Percentiles rank a stretch among this genome's conserved stretches.
Evolutionary conservation across 2,329 filamentous ascomycete species (phyloP).

Genomic region (Colletotrichum liriopes): DNA sequence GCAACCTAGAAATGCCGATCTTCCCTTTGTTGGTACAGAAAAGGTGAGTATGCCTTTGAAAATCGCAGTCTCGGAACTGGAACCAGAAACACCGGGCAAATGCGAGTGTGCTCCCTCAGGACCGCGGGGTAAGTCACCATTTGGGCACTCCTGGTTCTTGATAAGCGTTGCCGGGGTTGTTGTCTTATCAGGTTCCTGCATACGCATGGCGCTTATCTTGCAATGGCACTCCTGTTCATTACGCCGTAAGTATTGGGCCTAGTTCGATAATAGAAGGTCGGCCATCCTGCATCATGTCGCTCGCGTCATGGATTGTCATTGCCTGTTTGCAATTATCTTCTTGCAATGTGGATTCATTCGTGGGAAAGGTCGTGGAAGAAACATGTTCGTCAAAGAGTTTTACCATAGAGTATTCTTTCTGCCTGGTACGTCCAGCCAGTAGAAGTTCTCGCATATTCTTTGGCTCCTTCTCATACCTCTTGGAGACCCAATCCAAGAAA

Average conservation of each 20-base stretch:
- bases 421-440: not conserved
- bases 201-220: slow-evolving; percentile 16
- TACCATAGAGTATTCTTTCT: not conserved
- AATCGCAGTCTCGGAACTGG: not conserved
- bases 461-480: not conserved
- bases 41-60: not conserved
- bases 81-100: not conserved
- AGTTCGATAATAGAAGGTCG: slow-evolving; percentile 12
- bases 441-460: not conserved
- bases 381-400: not conserved
- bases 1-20: not conserved
- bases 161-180: slow-evolving; percentile 7
- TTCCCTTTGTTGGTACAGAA: not conserved
- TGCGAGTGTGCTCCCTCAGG: no score
- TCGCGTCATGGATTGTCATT: slow-evolving; percentile 5
- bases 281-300: not conserved
- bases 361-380: not conserved
- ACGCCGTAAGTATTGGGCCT: not conserved
- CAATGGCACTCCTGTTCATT: not conserved
- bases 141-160: not conserved
- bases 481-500: not conserved
- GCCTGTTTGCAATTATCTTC: not conserved
- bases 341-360: not conserved
- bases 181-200: slow-evolving; percentile 10
- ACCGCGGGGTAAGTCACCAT: not conserved